phyloP scores from a whole-genome alignment of 371 early-diverging fungal genomes.

The Dinochytrium kinnereticum region DNA sequence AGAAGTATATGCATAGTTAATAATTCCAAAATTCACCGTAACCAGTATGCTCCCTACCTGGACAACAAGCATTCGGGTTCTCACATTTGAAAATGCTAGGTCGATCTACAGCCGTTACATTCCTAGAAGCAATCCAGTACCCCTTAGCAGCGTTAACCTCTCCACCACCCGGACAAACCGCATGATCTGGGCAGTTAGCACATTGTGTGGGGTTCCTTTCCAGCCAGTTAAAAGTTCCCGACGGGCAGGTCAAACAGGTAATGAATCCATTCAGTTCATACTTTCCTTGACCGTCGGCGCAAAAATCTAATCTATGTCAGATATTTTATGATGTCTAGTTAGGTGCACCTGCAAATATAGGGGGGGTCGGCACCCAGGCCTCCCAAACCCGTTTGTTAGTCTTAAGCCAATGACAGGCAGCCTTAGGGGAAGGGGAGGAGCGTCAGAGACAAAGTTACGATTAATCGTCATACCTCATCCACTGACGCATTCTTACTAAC shows the following conservation, averaged over 20 bases:
- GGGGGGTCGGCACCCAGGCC: slow-evolving; percentile 22
- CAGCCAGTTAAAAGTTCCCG: slow-evolving; percentile 30
- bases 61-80: background rate
- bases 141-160: slow-evolving; percentile 2
- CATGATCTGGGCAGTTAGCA: background rate
- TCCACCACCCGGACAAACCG: slow-evolving; percentile 12
- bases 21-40: background rate
- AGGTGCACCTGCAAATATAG: background rate
- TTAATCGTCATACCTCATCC: background rate
- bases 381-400: slow-evolving; percentile 12
- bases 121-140: no score
- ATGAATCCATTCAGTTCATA: background rate
- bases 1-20: background rate
- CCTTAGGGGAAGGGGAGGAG: background rate
- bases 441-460: no score
- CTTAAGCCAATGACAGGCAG: slow-evolving; percentile 28
- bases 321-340: background rate
- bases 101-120: background rate
- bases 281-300: slow-evolving; percentile 2
- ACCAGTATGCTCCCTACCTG: background rate
- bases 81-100: background rate
- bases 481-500: background rate
- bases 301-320: background rate
- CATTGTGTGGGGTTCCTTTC: no score
- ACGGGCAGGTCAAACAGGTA: slow-evolving; percentile 23